Evolutionary conservation across 176 grass and related monocot genomes (phyloP).

Genomic region (Lolium multiflorum): DNA sequence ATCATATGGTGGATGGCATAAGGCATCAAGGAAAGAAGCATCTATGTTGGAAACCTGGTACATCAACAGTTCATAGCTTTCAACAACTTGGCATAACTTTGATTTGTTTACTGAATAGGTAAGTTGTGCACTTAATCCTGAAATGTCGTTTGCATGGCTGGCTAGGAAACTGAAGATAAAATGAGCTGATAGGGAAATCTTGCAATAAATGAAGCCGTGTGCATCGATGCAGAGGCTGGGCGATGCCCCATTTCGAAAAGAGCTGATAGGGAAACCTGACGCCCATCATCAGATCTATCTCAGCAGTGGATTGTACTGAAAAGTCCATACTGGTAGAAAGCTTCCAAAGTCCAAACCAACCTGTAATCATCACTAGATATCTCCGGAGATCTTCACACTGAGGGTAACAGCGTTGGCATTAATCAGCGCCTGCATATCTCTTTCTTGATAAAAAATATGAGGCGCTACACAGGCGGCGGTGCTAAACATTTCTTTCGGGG

Average conservation of each 20-base stretch:
- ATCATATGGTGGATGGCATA: conserved; percentile 16
- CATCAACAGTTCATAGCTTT: conserved; percentile 2
- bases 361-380: too few relatives aligned
- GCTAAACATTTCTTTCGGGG: too few relatives aligned
- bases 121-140: not conserved
- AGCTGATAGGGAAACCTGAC: too few relatives aligned
- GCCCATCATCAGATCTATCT: too few relatives aligned
- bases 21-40: conserved; percentile 15
- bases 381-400: too few relatives aligned
- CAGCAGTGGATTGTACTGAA: not conserved
- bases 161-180: not conserved
- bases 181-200: not conserved
- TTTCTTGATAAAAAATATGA: too few relatives aligned
- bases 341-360: conserved; percentile 7
- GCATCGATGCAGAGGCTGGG: too few relatives aligned
- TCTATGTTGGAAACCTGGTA: conserved; percentile 15
- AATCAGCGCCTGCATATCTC: too few relatives aligned
- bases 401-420: too few relatives aligned
- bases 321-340: not conserved
- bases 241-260: too few relatives aligned
- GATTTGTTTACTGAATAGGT: not conserved
- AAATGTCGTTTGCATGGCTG: not conserved
- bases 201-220: too few relatives aligned
- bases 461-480: too few relatives aligned
- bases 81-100: not conserved